Conservation (phyloP, 176 grass and related monocot species). For the Zoysia japonica region DNA sequence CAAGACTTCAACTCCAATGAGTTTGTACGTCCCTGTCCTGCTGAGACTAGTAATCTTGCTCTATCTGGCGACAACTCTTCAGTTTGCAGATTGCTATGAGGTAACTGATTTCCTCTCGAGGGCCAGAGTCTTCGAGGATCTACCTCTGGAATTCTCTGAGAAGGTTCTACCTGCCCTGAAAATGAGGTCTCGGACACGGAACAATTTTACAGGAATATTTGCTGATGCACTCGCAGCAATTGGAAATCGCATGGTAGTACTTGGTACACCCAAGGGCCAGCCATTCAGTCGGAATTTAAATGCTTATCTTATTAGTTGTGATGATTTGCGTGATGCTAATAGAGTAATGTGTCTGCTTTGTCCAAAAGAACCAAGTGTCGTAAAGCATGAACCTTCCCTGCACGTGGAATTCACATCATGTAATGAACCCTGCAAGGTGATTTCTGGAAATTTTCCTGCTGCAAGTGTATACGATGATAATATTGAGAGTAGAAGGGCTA, state of each 20-base stretch:
- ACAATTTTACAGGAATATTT: conserved; percentile 38
- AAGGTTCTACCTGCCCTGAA: conserved; percentile 24
- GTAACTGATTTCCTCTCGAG: conserved; percentile 28
- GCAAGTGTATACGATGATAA: neutral
- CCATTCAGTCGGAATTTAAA: conserved; percentile 17
- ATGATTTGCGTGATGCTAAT: conserved; percentile 39
- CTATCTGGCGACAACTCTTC: conserved; percentile 41
- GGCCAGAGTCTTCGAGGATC: conserved; percentile 24
- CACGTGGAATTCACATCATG: neutral
- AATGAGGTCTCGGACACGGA: neutral
- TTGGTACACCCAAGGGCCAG: conserved; percentile 31
- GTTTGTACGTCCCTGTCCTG: conserved; percentile 21
- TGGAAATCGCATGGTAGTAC: conserved; percentile 58
- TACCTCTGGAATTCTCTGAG: conserved; percentile 46
- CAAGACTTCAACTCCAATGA: conserved; percentile 15
- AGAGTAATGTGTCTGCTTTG: conserved; percentile 46
- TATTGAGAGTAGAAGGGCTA: conserved; percentile 9
- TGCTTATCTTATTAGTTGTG: conserved; percentile 35
- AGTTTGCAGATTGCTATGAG: conserved; percentile 8
- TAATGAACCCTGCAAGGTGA: neutral
- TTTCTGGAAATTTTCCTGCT: neutral
- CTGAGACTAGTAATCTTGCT: conserved; percentile 58
- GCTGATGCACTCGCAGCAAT: conserved; percentile 56
- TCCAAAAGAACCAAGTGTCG: conserved; percentile 17
- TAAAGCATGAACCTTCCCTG: neutral